A percentile compares a stretch with the other conserved stretches of the same genome.
These are phyloP conservation scores for Xylaria curta DNA, from an alignment of 495 filamentous ascomycete species.

Conservation along the genomic window DNA sequence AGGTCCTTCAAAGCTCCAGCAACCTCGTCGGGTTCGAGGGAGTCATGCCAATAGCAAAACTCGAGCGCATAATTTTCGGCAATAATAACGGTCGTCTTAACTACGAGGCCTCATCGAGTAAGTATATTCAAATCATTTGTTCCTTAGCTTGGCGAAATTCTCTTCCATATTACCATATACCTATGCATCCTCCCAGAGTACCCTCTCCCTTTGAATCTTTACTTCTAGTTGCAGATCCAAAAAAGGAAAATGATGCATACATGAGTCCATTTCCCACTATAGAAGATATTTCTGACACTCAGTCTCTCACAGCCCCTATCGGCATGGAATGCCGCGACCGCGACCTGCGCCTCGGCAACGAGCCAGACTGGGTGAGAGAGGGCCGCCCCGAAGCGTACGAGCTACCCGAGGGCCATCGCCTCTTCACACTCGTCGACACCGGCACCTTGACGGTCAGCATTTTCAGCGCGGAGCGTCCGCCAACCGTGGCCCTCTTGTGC, in stretches of 20 bases:
- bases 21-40: constrained; percentile 40
- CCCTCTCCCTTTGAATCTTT: no score
- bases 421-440: constrained; percentile 39
- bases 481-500: constrained; percentile 34
- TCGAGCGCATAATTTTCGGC: constrained; percentile 34
- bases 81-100: constrained; percentile 12
- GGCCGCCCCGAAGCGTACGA: constrained; percentile 48
- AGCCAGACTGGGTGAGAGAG: constrained; percentile 47
- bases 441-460: constrained; percentile 39
- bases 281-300: background rate
- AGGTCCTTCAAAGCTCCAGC: constrained; percentile 28
- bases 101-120: constrained; percentile 12
- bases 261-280: background rate
- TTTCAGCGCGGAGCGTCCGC: constrained; percentile 36
- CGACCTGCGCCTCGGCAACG: constrained; percentile 44
- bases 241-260: no score
- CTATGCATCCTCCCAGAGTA: no score
- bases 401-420: constrained; percentile 44
- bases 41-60: constrained; percentile 26
- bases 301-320: background rate
- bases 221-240: no score
- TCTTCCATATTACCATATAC: no score
- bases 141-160: background rate
- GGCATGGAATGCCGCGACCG: constrained; percentile 34
- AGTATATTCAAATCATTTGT: background rate